Evolutionary conservation across 495 filamentous ascomycete genomes (phyloP), one percentile per base, ranked within the genome.

Genomic region (Friedmanniomyces endolithicus): DNA sequence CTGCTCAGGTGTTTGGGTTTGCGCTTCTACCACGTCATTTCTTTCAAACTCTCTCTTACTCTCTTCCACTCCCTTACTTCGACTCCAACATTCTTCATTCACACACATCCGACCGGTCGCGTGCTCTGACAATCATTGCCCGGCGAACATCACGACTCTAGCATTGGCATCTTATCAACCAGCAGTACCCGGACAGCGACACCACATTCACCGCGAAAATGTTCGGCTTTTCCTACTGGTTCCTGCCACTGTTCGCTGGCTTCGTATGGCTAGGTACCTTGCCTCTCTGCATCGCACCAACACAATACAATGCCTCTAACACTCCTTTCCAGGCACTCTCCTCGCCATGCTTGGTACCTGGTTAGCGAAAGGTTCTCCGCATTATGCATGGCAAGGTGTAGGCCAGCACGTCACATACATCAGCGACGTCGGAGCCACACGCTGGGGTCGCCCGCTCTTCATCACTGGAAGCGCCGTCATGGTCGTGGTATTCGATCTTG

Each of bases 401-500:
- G 64, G 62, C 46, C 86, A 90, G 62, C 73, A 65, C 1, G 87
- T 95, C 52, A 86, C 90, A n/a, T 64, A 62, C 50, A 65, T 66
- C 23, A 57, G 55, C 59, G 88, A 96, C 68, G 74, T 95, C 25
- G 92, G 88, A 56, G 84, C 84, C 0, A 65, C 73, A 24, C 71
- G 72, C 0, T 62, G 35, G n/a, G 72, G 95, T 2, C 88, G 95
- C 58, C 92, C 92, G 0, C 73, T 97, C 1, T 98, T 98, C 73
- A 80, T 98, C 55, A 73, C 81, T 11, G 88, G 88, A 52, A 83
- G 82, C 69, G 71, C 75, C 11, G 72, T 95, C 19, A 90, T 86
- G 17, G 87, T 88, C 50, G 72, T 95, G 33, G 84, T 88, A 57
- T 80, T 98, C 54, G 87, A 95, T 72, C 69, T 90, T 24, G 80